These are phyloP conservation scores for Acorus gramineus DNA, from an alignment of 106 monocot species.

Conservation along the genomic window DNA sequence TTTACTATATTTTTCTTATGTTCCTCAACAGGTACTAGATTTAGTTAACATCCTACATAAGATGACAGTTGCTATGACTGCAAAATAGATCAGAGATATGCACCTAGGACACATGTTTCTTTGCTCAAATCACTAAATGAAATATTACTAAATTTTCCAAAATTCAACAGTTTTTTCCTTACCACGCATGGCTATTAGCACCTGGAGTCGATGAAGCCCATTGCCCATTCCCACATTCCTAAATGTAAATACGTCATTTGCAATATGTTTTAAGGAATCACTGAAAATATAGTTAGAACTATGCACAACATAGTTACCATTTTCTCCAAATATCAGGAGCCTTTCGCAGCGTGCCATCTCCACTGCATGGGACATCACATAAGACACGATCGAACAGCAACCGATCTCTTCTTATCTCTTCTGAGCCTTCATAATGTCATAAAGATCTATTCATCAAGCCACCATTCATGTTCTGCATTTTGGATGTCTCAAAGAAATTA, in stretches of 20 bases:
- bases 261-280: conserved; percentile 4
- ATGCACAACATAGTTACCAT: conserved; percentile 35
- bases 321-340: conserved; percentile 99
- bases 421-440: conserved; percentile 2
- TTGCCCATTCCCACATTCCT: conserved; percentile 99
- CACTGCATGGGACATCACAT: conserved; percentile 98
- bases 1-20: no score
- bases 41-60: no score
- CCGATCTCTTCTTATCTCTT: conserved; percentile 11
- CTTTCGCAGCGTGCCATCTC: conserved; percentile 93
- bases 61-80: no score
- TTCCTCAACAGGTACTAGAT: no score
- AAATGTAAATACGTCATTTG: conserved; percentile 9
- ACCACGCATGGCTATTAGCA: conserved; percentile 94
- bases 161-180: not conserved
- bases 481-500: conserved; percentile 12
- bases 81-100: no score
- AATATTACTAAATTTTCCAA: no score
- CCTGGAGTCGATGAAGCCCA: conserved; percentile 91
- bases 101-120: no score
- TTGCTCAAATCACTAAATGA: no score
- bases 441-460: not conserved
- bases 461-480: not conserved
- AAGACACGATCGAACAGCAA: conserved; percentile 89
- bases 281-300: not conserved